These are phyloP conservation scores for Dendrobium officinale DNA, from an alignment of 106 monocot genomes.

Conservation along the genomic window DNA sequence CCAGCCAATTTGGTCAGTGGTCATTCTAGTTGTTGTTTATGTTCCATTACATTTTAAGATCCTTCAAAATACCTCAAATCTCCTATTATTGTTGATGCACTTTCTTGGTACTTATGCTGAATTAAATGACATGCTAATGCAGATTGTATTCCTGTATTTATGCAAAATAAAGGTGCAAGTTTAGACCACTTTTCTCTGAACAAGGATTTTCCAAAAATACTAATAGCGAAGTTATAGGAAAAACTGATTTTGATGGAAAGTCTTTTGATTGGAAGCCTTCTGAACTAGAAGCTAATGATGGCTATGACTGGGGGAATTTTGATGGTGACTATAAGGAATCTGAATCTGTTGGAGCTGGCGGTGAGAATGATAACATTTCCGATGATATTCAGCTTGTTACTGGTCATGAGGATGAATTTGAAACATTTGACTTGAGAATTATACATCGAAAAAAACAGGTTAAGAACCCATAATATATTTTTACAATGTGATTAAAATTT, in stretches of 20 bases:
- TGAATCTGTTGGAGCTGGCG: slow-evolving; percentile 16
- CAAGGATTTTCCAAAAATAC: slow-evolving; percentile 5
- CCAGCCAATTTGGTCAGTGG: neutral
- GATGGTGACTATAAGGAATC: slow-evolving; percentile 19
- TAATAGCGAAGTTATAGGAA: slow-evolving; percentile 10
- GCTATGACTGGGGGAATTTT: slow-evolving; percentile 24
- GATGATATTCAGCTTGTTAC: slow-evolving; percentile 31
- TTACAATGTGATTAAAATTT: slow-evolving; percentile 1
- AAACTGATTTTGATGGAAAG: slow-evolving; percentile 10
- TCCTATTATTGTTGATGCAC: neutral
- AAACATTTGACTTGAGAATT: slow-evolving; percentile 78
- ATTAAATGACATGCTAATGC: slow-evolving; percentile 9
- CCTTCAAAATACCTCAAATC: neutral
- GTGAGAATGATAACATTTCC: slow-evolving; percentile 21
- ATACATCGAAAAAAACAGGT: slow-evolving; percentile 96
- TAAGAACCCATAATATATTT: neutral
- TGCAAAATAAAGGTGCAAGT: slow-evolving; percentile 16
- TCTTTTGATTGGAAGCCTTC: slow-evolving; percentile 16
- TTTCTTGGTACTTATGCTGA: neutral
- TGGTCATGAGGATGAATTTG: slow-evolving; percentile 50
- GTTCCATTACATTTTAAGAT: neutral
- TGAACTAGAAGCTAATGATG: slow-evolving; percentile 21
- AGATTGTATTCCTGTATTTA: slow-evolving; percentile 16
- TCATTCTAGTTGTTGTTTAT: neutral
- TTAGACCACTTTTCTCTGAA: slow-evolving; percentile 1